phyloP scores from a whole-genome alignment of 257 asterid species.

The Rubia yunnanensis region DNA sequence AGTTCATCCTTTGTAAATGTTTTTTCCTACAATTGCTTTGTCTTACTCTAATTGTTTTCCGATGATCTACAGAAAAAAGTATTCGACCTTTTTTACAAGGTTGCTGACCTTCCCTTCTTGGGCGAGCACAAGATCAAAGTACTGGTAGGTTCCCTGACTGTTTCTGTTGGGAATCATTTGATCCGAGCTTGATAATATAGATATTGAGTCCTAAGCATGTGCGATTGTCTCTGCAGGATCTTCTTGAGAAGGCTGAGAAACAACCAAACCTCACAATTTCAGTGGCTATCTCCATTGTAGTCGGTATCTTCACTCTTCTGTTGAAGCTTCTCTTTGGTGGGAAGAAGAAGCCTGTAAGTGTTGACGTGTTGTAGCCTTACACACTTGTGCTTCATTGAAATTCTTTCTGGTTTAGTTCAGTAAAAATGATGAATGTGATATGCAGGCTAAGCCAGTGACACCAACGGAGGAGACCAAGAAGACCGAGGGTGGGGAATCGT shows the following conservation, averaged over 20 bases:
- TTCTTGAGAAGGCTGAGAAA: conserved; percentile 76
- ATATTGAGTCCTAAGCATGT: conserved; percentile 5
- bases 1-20: neutral
- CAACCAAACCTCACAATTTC: conserved; percentile 79
- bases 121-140: conserved; percentile 64
- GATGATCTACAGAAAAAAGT: conserved; percentile 52
- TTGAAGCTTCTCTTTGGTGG: conserved; percentile 73
- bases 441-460: conserved; percentile 33
- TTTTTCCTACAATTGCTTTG: neutral
- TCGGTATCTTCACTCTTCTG: conserved; percentile 47
- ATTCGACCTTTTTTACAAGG: conserved; percentile 75
- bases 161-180: neutral
- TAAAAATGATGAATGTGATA: neutral
- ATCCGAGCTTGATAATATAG: neutral
- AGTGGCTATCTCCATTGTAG: conserved; percentile 37
- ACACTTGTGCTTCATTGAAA: neutral
- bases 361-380: neutral
- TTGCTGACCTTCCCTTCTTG: conserved; percentile 78
- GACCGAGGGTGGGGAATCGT: conserved; percentile 42
- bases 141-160: conserved; percentile 35
- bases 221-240: conserved; percentile 38
- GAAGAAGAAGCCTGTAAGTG: conserved; percentile 42
- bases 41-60: neutral
- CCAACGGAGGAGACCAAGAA: conserved; percentile 32
- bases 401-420: neutral